phyloP scores from a whole-genome alignment of 371 early-diverging fungal species.

The Sporodiniella umbellata region DNA sequence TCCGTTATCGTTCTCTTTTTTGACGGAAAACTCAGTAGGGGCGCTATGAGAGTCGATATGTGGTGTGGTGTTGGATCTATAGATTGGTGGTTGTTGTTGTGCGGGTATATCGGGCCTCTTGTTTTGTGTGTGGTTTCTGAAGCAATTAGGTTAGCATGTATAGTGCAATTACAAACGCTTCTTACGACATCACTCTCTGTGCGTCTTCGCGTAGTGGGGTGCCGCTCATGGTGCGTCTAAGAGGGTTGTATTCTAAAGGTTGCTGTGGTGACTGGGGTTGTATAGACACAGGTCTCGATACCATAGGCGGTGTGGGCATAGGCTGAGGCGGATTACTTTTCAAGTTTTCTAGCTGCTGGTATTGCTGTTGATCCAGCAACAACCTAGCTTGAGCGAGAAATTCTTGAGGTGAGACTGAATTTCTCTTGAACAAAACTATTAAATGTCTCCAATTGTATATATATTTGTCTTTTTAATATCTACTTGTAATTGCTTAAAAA shows the following conservation, averaged over 20 bases:
- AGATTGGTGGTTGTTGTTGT: constrained; percentile 17
- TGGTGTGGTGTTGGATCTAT: constrained; percentile 15
- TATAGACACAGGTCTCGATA: neutral
- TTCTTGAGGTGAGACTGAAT: constrained; percentile 34
- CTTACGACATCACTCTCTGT: constrained; percentile 16
- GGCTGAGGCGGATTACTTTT: constrained; percentile 31
- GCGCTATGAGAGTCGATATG: neutral
- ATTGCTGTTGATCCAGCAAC: constrained; percentile 40
- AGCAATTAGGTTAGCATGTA: constrained; percentile 18
- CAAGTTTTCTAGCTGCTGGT: constrained; percentile 40
- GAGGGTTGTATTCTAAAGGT: neutral
- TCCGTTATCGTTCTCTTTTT: constrained; percentile 53
- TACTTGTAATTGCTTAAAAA: constrained; percentile 41
- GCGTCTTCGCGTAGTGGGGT: constrained; percentile 31
- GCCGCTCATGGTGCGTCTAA: constrained; percentile 21
- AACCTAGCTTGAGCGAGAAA: constrained; percentile 36
- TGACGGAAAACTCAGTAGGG: neutral
- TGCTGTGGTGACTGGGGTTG: constrained; percentile 13
- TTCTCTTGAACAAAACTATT: constrained; percentile 9
- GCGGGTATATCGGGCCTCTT: constrained; percentile 37
- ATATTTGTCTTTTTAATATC: neutral
- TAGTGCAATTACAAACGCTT: constrained; percentile 4
- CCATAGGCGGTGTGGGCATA: constrained; percentile 2
- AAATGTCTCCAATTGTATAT: neutral
- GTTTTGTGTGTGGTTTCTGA: constrained; percentile 23